phyloP scores from a whole-genome alignment of 2,329 filamentous ascomycete genomes.

The Diaporthe ilicicola region DNA sequence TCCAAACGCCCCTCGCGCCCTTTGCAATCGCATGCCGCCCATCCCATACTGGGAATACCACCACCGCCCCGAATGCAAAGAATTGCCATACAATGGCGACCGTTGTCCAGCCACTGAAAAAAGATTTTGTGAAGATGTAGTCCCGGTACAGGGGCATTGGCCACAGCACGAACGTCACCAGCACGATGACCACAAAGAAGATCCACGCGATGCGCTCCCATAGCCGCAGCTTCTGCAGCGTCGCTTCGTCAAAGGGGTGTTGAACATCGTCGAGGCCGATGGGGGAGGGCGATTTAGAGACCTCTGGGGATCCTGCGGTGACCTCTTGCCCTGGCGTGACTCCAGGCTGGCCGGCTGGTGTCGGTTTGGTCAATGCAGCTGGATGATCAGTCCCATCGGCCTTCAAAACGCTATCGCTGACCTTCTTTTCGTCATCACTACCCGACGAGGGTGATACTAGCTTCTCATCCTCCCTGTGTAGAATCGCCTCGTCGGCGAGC shows the following conservation, averaged over 20 bases:
- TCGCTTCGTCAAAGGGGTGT: conserved; percentile 51
- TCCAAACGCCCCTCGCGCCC: conserved; percentile 34
- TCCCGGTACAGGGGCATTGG: conserved; percentile 58
- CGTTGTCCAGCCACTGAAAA: conserved; percentile 54
- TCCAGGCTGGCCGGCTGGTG: not conserved
- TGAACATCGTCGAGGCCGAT: conserved; percentile 48
- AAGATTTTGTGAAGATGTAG: conserved; percentile 56
- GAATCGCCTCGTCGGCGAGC: conserved; percentile 49
- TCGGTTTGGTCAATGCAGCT: not conserved
- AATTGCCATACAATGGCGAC: conserved; percentile 59
- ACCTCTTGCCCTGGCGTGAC: not conserved
- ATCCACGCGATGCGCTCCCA: conserved; percentile 52
- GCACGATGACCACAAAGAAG: conserved; percentile 50
- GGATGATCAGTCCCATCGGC: not conserved
- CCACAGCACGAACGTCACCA: conserved; percentile 57
- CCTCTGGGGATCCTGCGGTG: not conserved
- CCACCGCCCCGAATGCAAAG: conserved; percentile 53
- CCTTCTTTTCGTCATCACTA: conserved; percentile 13
- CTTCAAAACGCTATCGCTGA: not conserved
- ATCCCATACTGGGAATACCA: conserved; percentile 57
- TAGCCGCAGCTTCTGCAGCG: conserved; percentile 43
- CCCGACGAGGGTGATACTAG: not conserved
- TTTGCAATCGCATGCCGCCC: conserved; percentile 50
- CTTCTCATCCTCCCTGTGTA: conserved; percentile 31
- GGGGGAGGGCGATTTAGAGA: conserved; percentile 3